A percentile compares a stretch with the other conserved stretches of the same genome.
Evolutionary conservation across 2,329 filamentous ascomycete species (phyloP).

Genomic region (Didymellaceae sp.): DNA sequence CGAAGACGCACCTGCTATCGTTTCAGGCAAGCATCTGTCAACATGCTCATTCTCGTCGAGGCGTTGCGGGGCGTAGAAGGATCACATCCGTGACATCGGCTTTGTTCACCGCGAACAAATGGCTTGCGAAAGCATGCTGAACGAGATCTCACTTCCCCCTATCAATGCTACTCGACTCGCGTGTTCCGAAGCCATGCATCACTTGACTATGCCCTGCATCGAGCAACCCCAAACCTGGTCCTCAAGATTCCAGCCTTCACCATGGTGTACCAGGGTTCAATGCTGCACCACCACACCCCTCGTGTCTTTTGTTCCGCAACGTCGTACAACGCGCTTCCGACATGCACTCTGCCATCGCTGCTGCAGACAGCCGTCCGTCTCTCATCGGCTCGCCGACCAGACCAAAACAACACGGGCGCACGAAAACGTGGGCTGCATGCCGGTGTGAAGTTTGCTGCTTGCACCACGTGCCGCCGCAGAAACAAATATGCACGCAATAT

Average conservation of each 20-base stretch:
- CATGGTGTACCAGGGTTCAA: background rate
- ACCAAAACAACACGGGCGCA: too few relatives aligned
- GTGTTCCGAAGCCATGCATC: background rate
- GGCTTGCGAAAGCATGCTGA: background rate
- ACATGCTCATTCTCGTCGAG: background rate
- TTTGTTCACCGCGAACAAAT: background rate
- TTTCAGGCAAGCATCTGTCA: slow-evolving; percentile 2
- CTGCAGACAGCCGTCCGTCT: background rate
- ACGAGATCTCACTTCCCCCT: background rate
- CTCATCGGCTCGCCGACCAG: background rate
- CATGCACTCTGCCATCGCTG: background rate
- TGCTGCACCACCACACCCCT: slow-evolving; percentile 1
- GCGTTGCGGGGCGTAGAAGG: background rate
- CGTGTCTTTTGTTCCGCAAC: background rate
- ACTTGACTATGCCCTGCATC: slow-evolving; percentile 8
- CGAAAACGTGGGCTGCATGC: slow-evolving; percentile 7
- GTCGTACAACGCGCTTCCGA: background rate
- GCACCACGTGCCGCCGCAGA: slow-evolving; percentile 10
- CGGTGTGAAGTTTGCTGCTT: background rate
- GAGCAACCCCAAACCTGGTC: slow-evolving; percentile 1
- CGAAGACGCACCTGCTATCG: background rate
- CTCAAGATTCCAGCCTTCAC: slow-evolving; percentile 6
- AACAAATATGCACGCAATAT: slow-evolving; percentile 8
- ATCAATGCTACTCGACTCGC: background rate
- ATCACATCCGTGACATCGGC: background rate